Conservation (phyloP, 2,329 filamentous ascomycete genomes). For the Colletotrichum sp. region DNA sequence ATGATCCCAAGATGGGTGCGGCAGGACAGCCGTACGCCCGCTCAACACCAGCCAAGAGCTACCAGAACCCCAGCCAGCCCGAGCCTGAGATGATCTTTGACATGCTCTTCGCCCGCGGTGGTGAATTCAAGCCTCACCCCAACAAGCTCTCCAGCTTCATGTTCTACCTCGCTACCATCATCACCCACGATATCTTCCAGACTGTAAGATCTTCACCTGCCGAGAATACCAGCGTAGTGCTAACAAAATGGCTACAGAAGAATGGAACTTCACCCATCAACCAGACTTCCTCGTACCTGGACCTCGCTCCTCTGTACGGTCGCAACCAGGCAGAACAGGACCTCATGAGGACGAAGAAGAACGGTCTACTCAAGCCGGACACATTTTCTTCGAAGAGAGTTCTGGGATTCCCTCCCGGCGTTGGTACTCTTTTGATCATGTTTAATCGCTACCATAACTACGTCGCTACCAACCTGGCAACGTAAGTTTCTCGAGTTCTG, state of each 20-base stretch:
- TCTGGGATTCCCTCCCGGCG: slow-evolving; percentile 56
- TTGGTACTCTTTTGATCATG: slow-evolving; percentile 58
- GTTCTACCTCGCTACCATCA: slow-evolving; percentile 55
- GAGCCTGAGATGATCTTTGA: slow-evolving; percentile 25
- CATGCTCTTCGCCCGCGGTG: slow-evolving; percentile 21
- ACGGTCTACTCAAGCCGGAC: slow-evolving; percentile 59
- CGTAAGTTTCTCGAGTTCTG: background rate
- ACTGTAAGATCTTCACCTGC: slow-evolving; percentile 21
- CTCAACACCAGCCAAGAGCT: slow-evolving; percentile 15
- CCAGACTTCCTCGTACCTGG: slow-evolving; percentile 50
- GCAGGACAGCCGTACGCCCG: slow-evolving; percentile 23
- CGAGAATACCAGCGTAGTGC: slow-evolving; percentile 4
- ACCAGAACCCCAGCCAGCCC: slow-evolving; percentile 21
- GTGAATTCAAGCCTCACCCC: slow-evolving; percentile 29
- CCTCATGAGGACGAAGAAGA: slow-evolving; percentile 49
- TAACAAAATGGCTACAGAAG: slow-evolving; percentile 25
- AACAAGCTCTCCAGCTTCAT: slow-evolving; percentile 51
- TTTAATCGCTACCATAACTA: slow-evolving; percentile 46
- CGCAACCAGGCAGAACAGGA: slow-evolving; percentile 56
- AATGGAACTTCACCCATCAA: slow-evolving; percentile 32
- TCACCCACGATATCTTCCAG: slow-evolving; percentile 57
- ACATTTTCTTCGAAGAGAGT: slow-evolving; percentile 58
- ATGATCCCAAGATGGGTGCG: slow-evolving; percentile 19
- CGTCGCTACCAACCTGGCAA: slow-evolving; percentile 23
- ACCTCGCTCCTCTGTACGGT: slow-evolving; percentile 57